Evolutionary conservation across 805 yeast genomes (phyloP), one percentile per base, ranked within the genome.

Genomic region (Lipomyces yamanashiensis): DNA sequence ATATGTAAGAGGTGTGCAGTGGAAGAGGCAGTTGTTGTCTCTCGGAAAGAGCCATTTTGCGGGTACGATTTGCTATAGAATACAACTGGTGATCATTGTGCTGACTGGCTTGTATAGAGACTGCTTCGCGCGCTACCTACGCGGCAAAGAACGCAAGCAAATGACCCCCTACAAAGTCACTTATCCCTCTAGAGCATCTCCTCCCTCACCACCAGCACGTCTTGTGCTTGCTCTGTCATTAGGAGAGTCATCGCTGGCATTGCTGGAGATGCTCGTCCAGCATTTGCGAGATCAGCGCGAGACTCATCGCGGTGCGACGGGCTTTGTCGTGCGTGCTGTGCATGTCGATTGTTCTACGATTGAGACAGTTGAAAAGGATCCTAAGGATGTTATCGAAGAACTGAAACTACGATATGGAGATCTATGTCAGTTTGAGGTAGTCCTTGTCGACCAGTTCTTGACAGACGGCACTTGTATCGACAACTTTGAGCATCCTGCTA

Each of bases 141-240:
- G 87, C 62, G 87, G 90, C 28, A 92, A 92, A 74, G 92, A 90
- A 75, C 80, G 96, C 66, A 89, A 88, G 71, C 88, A 82, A 71
- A 85, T 93, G 91, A 92, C 89, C 13, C 84, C 81, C 59, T 92
- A 83, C 76, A 89, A 90, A 72, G 92, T 89, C 23, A 83, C 86
- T 70, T 91, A 82, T 62, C 76, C 75, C 78, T 85, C 84, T 13
- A 75, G 76, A 1, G 77, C 77, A 17, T 78, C 76, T 3, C 64
- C 72, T 49, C 77, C 73, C 13, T 61, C 73, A 1, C 85, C 82
- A 17, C 81, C 76, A 39, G 81, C 87, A 0, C 71, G 89, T 34
- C 36, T 66, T 7, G n/a, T 67, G 33, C 47, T 66, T 9, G 62
- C 67, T 23, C 53, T 59, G 39, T 65, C 63, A 15, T 55, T 58